A percentile compares a stretch with the other conserved stretches of the same genome.
phyloP scores from a whole-genome alignment of 2,329 filamentous ascomycete genomes.

The Claviceps citrina region DNA sequence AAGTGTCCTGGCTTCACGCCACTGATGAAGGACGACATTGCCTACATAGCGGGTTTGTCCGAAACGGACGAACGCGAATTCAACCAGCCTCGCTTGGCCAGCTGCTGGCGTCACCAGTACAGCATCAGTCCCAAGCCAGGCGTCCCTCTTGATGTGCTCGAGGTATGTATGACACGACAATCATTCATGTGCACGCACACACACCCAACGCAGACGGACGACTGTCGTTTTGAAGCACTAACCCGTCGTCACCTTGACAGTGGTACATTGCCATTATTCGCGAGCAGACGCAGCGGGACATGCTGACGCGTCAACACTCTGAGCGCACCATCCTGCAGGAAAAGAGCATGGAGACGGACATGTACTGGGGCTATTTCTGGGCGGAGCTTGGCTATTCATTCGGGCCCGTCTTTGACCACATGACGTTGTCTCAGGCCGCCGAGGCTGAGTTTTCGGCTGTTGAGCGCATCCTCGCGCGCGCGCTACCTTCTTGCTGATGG shows the following conservation, averaged over 20 bases:
- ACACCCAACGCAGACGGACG: neutral
- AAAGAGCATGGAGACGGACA: constrained; percentile 19
- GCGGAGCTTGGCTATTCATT: constrained; percentile 27
- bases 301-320: constrained; percentile 24
- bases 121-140: constrained; percentile 34
- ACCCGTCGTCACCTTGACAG: constrained; percentile 21
- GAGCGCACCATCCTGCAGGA: constrained; percentile 25
- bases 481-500: constrained; percentile 12
- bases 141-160: constrained; percentile 35
- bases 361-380: constrained; percentile 39
- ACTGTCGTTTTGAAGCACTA: constrained; percentile 6
- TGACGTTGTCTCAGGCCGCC: constrained; percentile 33
- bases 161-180: constrained; percentile 26
- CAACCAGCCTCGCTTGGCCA: constrained; percentile 32
- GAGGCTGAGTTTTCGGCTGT: constrained; percentile 32
- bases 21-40: constrained; percentile 45
- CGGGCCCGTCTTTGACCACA: constrained; percentile 28
- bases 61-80: constrained; percentile 22
- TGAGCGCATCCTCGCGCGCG: constrained; percentile 32
- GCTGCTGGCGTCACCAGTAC: constrained; percentile 37
- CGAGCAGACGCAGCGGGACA: constrained; percentile 30
- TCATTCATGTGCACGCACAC: neutral
- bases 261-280: constrained; percentile 43
- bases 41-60: constrained; percentile 24
- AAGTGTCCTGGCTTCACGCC: constrained; percentile 45